Evolutionary conservation across 805 yeast species (phyloP), one percentile per base, ranked within the genome.

Genomic region (Candida maris): DNA sequence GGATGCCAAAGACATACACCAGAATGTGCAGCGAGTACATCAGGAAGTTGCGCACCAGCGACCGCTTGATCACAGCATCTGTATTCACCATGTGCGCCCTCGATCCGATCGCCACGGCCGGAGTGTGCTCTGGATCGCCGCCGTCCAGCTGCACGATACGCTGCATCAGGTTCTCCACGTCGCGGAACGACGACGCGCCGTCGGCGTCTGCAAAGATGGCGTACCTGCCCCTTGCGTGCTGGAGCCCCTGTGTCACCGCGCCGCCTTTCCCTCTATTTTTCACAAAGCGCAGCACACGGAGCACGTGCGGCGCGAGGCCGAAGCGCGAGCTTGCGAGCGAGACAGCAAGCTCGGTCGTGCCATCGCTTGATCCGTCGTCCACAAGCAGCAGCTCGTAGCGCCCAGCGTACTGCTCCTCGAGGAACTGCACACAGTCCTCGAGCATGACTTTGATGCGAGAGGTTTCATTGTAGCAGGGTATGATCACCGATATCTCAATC

Each of bases 61-160:
- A 81, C 48, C 98, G 74, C 51, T 89, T 83, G n/a, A 93, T 97
- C 38, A 93, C 97, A 0, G 96, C 96, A 47, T 89, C 96, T 0
- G 97, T 84, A 41, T 81, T 77, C 16, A 89, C 96, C 94, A 93
- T 86, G 56, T 93, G 97, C 2, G 97, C 97, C 36, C 98, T 75
- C 16, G 96, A 85, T 3, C 98, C 98, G 34, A 91, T 75, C 1
- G 93, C 88, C 14, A 91, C 67, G 0, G 79, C 84, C 1, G 87
- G 73, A 2, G 20, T 27, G 4, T 32, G 43, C 2, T 51, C 39
- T 12, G 59, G 57, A 5, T 49, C 35, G 15, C 33, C 24, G 0
- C 38, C 27, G 25, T 55, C 59, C 5, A 53, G 23, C 15, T 43
- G 42, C 20, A 64, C 48, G 19, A 83, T 66, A 9, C 66, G 61